Evolutionary conservation across 192 early-diverging fungal species (phyloP).

Genomic region (Entomortierella lignicola): DNA sequence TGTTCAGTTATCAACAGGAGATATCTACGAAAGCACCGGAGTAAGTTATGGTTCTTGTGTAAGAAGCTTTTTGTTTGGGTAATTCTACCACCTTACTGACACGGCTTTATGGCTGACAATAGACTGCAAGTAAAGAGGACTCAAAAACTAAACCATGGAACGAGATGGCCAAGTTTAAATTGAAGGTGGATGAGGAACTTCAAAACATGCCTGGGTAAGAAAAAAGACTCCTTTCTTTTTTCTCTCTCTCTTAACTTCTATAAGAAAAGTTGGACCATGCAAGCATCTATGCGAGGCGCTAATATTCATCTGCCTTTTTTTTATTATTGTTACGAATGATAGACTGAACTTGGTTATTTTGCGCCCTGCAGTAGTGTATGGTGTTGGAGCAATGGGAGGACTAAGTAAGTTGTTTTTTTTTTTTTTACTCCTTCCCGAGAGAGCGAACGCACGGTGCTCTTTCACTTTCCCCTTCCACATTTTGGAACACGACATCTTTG

Average conservation of each 20-base stretch:
- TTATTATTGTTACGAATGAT: too few species aligned
- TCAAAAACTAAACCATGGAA: conserved; percentile 90
- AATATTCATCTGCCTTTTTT: neutral
- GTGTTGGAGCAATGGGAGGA: conserved; percentile 81
- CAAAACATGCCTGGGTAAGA: conserved; percentile 78
- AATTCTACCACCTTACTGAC: too few species aligned
- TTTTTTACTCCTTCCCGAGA: conserved; percentile 4
- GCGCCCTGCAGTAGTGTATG: conserved; percentile 90
- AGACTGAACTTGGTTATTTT: conserved; percentile 86
- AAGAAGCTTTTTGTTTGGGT: too few species aligned
- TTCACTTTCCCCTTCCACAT: neutral
- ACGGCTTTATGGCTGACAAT: neutral
- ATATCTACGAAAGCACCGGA: conserved; percentile 87
- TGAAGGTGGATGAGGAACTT: conserved; percentile 82
- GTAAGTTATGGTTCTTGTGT: conserved; percentile 49
- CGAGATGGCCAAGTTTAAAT: conserved; percentile 75
- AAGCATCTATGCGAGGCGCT: neutral
- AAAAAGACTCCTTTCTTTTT: too few species aligned
- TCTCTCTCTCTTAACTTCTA: too few species aligned
- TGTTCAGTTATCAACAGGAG: conserved; percentile 90
- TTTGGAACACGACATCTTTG: neutral
- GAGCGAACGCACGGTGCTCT: neutral
- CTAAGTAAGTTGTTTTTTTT: conserved; percentile 70
- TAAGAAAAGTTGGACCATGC: too few species aligned
- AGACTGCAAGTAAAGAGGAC: conserved; percentile 59